Base-by-base conservation (phyloP, 176 grass and related monocot species). In the Juncus inflexus region DNA sequence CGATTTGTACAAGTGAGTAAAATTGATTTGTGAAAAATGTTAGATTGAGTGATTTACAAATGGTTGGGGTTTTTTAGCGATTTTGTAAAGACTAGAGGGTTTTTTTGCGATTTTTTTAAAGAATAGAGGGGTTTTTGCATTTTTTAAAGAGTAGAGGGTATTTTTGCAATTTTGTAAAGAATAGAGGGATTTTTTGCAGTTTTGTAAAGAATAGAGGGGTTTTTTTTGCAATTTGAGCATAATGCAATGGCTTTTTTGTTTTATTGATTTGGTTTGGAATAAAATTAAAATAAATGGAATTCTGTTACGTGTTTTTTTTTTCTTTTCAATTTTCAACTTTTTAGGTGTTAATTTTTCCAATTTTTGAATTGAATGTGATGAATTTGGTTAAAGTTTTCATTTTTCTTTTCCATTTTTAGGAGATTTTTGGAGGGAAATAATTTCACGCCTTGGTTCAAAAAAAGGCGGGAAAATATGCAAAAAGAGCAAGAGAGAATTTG, bases 391-490 rank as follows among this genome's bases (percentile, higher is more conserved):
- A 42, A 37, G 35, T 19, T 36, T 12, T 37, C 28, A 51, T 71
- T 43, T 13, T 15, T 61, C 6, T 10, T 40, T 11, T 69, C 78
- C n/a, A 64, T 59, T 15, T 67, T 72, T 75, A 99, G 94, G 73
- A 76, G 73, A 66, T 99, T 99, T 62, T 51, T 99, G 35, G 85
- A 79, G 79, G 94, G 94, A 5, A 80, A 77, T 28, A 99, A 99
- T 65, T 99, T 99, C 53, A 92, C 91, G 94, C 94, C 85, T 55
- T 99, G 94, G 94, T 92, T 99, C 61, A 82, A 77, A 67, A 86
- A 75, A 85, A 92, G 85, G 49, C 79, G 94, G n/a, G 76, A 82
- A 72, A 72, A 82, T 55, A 82, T 85, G 42, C 85, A 99, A 57
- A 76, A 80, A 79, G 94, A 99, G 71, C 94, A 99, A 63, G 72